Evolutionary conservation across 352 stramenopile genomes (phyloP).

Genomic region (Globisporangium camurandrum): DNA sequence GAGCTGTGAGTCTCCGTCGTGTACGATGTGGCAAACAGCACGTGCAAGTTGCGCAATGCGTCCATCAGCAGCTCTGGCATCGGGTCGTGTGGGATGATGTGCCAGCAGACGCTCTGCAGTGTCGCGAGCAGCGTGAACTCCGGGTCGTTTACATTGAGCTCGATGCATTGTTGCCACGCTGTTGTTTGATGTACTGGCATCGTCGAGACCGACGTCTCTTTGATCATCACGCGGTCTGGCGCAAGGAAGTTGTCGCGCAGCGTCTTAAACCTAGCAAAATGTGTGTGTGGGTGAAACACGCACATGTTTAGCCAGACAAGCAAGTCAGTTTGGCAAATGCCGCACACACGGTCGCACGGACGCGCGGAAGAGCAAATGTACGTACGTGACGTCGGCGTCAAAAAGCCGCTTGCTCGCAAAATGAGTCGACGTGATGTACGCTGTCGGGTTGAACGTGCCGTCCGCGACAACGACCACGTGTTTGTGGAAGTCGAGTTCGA

Average conservation of each 20-base stretch:
- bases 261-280: conserved; percentile 25
- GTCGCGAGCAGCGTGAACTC: conserved; percentile 29
- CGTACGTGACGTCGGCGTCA: conserved; percentile 34
- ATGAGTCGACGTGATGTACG: conserved; percentile 35
- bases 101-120: conserved; percentile 17
- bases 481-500: conserved; percentile 57
- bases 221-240: conserved; percentile 39
- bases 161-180: conserved; percentile 28
- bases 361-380: neutral
- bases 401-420: conserved; percentile 30
- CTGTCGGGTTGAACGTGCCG: conserved; percentile 34
- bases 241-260: conserved; percentile 54
- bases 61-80: conserved; percentile 28
- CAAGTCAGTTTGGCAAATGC: no score
- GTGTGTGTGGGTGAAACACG: no score
- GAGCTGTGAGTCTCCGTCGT: neutral
- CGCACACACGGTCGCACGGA: neutral
- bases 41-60: conserved; percentile 31
- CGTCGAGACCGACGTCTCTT: conserved; percentile 25
- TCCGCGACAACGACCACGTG: conserved; percentile 39
- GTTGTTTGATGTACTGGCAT: conserved; percentile 9
- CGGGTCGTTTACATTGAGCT: conserved; percentile 31
- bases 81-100: conserved; percentile 33
- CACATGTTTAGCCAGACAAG: no score
- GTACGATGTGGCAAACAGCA: conserved; percentile 14